Conservation (phyloP, 495 filamentous ascomycete genomes). For the Neurospora sp. region DNA sequence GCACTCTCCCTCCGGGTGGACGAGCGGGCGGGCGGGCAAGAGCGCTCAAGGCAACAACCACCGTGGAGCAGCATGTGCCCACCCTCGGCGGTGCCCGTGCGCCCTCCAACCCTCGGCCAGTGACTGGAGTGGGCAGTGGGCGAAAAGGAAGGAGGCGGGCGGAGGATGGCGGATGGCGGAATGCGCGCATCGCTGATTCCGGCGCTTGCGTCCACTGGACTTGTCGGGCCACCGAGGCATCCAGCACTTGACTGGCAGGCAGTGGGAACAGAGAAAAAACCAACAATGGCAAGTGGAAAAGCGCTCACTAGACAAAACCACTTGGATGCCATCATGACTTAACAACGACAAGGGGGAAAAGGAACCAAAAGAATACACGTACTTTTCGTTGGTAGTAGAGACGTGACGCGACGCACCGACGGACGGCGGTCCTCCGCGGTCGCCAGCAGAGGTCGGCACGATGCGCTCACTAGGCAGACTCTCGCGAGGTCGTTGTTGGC, state of each 20-base stretch:
- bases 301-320: background rate
- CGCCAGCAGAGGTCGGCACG: constrained; percentile 30
- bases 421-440: constrained; percentile 32
- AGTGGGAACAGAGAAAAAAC: background rate
- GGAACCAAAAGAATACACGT: constrained; percentile 15
- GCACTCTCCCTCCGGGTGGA: constrained; percentile 14
- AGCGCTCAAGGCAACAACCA: background rate
- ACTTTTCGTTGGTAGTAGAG: constrained; percentile 36
- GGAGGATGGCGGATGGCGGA: background rate
- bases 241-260: background rate
- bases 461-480: constrained; percentile 34
- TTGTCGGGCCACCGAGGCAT: background rate
- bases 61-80: background rate
- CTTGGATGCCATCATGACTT: no score
- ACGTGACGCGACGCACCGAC: constrained; percentile 35
- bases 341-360: background rate
- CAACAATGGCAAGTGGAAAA: background rate
- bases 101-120: constrained; percentile 4
- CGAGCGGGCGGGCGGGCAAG: background rate
- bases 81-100: constrained; percentile 5
- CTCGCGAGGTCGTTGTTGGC: constrained; percentile 30
- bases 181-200: background rate
- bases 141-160: background rate
- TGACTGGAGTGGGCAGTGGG: background rate
- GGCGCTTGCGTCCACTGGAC: background rate